These are phyloP conservation scores for Didymella lethalis DNA, from an alignment of 2,329 filamentous ascomycete species.

Conservation along the genomic window DNA sequence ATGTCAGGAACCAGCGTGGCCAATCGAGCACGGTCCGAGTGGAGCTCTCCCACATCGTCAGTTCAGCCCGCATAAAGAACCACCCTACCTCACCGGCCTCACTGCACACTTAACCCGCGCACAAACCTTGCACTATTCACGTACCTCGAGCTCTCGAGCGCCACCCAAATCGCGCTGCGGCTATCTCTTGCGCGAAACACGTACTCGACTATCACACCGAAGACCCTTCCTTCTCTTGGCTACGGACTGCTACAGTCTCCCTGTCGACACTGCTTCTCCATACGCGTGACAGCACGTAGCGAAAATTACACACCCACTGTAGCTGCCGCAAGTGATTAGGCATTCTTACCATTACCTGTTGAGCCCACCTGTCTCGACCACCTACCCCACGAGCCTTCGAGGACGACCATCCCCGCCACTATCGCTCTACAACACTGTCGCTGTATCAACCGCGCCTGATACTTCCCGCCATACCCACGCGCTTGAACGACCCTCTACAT, in stretches of 20 bases:
- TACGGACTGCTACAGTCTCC: constrained; percentile 25
- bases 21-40: constrained; percentile 29
- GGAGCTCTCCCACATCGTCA: constrained; percentile 37
- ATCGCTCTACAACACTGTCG: constrained; percentile 27
- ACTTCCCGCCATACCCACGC: constrained; percentile 20
- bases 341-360: constrained; percentile 22
- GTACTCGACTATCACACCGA: constrained; percentile 12
- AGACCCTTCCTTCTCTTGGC: constrained; percentile 21
- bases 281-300: constrained; percentile 19
- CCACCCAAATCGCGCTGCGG: constrained; percentile 18
- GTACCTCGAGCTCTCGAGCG: constrained; percentile 21
- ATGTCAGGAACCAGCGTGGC: constrained; percentile 28
- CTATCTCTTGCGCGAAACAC: constrained; percentile 22
- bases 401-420: constrained; percentile 22
- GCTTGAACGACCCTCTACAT: constrained; percentile 29
- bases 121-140: constrained; percentile 32
- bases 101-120: constrained; percentile 40
- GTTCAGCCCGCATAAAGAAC: constrained; percentile 43
- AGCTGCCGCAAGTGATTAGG: constrained; percentile 28
- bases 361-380: constrained; percentile 26
- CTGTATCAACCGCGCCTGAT: constrained; percentile 24
- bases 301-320: constrained; percentile 7
- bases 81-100: constrained; percentile 29
- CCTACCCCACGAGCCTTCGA: constrained; percentile 26
- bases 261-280: constrained; percentile 13